Evolutionary conservation across 768 basidiomycete species (phyloP).

Genomic region (Lactifluus rugatus): DNA sequence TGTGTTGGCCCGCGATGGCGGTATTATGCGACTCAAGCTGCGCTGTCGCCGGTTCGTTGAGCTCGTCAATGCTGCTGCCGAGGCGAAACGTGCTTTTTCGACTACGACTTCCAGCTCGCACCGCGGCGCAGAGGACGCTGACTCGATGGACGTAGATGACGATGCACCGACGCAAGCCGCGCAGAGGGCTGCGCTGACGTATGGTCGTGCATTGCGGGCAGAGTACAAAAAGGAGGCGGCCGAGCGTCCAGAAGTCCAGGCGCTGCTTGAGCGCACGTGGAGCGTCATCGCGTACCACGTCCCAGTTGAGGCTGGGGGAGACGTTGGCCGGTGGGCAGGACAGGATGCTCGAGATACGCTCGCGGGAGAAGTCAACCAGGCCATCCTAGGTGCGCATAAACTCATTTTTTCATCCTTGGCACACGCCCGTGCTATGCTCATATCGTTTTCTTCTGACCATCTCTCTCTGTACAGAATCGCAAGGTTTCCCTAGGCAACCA

Average conservation of each 20-base stretch:
- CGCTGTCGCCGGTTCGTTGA: constrained; percentile 82
- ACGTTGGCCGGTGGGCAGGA: constrained; percentile 58
- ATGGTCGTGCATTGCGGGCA: constrained; percentile 60
- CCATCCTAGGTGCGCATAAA: constrained; percentile 58
- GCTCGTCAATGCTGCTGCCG: constrained; percentile 28
- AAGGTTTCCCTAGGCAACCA: constrained; percentile 61
- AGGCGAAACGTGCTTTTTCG: constrained; percentile 11
- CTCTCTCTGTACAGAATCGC: constrained; percentile 46
- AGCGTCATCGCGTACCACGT: constrained; percentile 74
- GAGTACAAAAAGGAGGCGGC: constrained; percentile 52
- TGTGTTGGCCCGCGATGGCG: constrained; percentile 57
- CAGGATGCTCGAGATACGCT: constrained; percentile 54
- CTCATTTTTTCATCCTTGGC: not conserved
- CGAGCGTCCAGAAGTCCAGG: constrained; percentile 49
- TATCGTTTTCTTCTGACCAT: not conserved
- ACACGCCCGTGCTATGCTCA: not conserved
- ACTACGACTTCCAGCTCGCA: not conserved
- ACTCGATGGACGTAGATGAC: constrained; percentile 54
- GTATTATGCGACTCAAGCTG: constrained; percentile 70
- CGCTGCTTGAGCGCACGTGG: constrained; percentile 64
- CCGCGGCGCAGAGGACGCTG: constrained; percentile 14
- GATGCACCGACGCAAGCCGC: constrained; percentile 36
- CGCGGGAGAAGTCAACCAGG: constrained; percentile 71
- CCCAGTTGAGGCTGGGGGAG: constrained; percentile 56
- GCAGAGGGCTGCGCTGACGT: constrained; percentile 56